A percentile compares a stretch with the other conserved stretches of the same genome.
Conservation (phyloP, 2,329 filamentous ascomycete genomes). For the Colletotrichum coccodes region DNA sequence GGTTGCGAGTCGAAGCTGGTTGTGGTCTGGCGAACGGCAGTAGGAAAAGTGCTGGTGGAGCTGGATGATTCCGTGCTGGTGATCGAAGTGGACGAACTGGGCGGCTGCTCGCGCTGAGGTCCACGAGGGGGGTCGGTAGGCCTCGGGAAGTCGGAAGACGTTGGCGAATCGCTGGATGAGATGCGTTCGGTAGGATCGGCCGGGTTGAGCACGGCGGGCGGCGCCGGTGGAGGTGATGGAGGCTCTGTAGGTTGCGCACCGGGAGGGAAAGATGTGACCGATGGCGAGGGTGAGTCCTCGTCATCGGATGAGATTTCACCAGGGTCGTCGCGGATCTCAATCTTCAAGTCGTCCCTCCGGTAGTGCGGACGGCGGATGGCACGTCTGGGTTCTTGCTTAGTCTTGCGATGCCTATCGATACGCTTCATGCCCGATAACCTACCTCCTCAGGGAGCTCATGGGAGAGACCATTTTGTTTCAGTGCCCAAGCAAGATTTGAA, state of each 20-base stretch:
- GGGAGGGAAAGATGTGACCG: slow-evolving; percentile 4
- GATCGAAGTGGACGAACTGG: neutral
- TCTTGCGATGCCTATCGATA: neutral
- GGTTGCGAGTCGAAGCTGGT: neutral
- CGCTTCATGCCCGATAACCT: neutral
- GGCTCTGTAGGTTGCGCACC: neutral
- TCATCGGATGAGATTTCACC: slow-evolving; percentile 13
- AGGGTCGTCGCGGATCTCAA: slow-evolving; percentile 12
- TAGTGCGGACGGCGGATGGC: slow-evolving; percentile 6
- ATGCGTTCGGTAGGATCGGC: slow-evolving; percentile 9
- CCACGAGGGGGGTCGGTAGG: neutral
- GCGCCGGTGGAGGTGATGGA: neutral
- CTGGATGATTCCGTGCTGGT: neutral
- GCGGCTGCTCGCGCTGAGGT: neutral
- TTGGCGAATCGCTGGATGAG: neutral
- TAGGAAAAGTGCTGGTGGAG: neutral
- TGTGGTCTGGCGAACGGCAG: slow-evolving; percentile 5
- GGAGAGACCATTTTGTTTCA: slow-evolving; percentile 1
- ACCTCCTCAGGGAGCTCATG: slow-evolving; percentile 19
- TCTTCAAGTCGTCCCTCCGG: slow-evolving; percentile 7
- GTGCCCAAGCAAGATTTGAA: neutral
- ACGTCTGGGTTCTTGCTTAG: slow-evolving; percentile 4
- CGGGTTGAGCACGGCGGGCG: slow-evolving; percentile 14
- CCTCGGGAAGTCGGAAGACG: neutral
- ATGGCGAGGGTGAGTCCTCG: slow-evolving; percentile 27